Evolutionary conservation across 2,329 filamentous ascomycete species (phyloP).

Genomic region (Ascochyta fabae): DNA sequence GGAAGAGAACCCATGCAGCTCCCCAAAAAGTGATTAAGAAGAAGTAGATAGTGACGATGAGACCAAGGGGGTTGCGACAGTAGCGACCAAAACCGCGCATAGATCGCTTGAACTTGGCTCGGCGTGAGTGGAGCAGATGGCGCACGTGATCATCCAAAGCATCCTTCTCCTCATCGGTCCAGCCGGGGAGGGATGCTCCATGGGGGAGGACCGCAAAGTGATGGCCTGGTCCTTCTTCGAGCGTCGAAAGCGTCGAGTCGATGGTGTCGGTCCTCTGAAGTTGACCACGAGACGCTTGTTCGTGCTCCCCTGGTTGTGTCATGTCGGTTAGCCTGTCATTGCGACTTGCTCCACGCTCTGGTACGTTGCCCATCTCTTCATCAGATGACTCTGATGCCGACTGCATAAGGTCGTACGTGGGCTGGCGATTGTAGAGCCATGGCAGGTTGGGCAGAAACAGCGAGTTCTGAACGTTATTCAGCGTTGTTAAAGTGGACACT

Average conservation of each 20-base stretch:
- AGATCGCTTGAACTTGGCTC: slow-evolving; percentile 76
- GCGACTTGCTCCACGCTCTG: slow-evolving; percentile 9
- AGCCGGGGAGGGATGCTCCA: slow-evolving; percentile 74
- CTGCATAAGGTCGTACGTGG: slow-evolving; percentile 75
- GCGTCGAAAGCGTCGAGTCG: slow-evolving; percentile 40
- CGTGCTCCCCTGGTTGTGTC: slow-evolving; percentile 26
- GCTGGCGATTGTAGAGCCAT: slow-evolving; percentile 73
- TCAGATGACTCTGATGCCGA: slow-evolving; percentile 44
- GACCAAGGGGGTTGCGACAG: slow-evolving; percentile 72
- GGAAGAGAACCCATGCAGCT: slow-evolving; percentile 83
- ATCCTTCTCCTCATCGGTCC: slow-evolving; percentile 74
- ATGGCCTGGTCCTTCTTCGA: slow-evolving; percentile 56
- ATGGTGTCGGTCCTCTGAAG: slow-evolving; percentile 38
- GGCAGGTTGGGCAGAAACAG: slow-evolving; percentile 84
- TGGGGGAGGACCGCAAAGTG: slow-evolving; percentile 83
- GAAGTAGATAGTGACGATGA: slow-evolving; percentile 85
- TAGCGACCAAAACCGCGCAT: slow-evolving; percentile 85
- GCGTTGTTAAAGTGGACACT: slow-evolving; percentile 79
- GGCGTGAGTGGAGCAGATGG: slow-evolving; percentile 82
- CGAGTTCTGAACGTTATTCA: slow-evolving; percentile 92
- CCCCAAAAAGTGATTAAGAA: slow-evolving; percentile 85
- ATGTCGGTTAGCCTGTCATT: slow-evolving; percentile 22
- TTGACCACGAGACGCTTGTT: slow-evolving; percentile 19
- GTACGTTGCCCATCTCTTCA: slow-evolving; percentile 30
- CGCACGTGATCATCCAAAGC: slow-evolving; percentile 84